Conservation (phyloP, 2,329 filamentous ascomycete genomes). For the Dactylellina haptotyla region DNA sequence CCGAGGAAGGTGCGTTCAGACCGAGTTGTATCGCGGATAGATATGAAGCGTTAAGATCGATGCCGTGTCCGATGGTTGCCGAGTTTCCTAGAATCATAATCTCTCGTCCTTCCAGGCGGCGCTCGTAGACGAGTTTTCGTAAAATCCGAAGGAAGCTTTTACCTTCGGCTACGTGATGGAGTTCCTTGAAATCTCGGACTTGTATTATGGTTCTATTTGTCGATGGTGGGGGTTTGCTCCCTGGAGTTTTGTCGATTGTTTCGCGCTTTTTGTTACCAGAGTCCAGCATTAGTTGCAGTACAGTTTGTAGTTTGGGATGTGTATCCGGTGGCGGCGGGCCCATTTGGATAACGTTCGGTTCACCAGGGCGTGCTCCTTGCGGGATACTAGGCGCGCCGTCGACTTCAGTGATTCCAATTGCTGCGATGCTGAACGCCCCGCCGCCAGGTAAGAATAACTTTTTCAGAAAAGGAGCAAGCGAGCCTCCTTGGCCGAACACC, state of each 20-base stretch:
- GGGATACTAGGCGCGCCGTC: not conserved
- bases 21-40: constrained; percentile 65
- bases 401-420: not conserved
- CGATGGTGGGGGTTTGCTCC: constrained; percentile 53
- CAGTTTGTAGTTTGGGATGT: constrained; percentile 34
- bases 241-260: constrained; percentile 11
- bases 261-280: constrained; percentile 60
- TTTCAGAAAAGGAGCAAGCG: not conserved
- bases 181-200: constrained; percentile 81
- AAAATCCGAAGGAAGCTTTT: constrained; percentile 75
- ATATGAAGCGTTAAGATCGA: constrained; percentile 61
- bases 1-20: constrained; percentile 61
- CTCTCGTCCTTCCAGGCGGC: constrained; percentile 75
- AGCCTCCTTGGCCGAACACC: not conserved
- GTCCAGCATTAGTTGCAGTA: constrained; percentile 68
- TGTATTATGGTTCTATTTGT: constrained; percentile 70
- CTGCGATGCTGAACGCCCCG: no score
- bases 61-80: constrained; percentile 61
- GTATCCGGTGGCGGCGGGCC: not conserved
- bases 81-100: constrained; percentile 85
- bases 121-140: constrained; percentile 75
- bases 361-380: not conserved
- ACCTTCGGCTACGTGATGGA: constrained; percentile 76
- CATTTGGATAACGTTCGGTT: not conserved
- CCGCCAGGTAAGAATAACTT: constrained; percentile 15